Evolutionary conservation across 2,329 filamentous ascomycete species (phyloP).

Genomic region (Pseudogymnoascus pannorum): DNA sequence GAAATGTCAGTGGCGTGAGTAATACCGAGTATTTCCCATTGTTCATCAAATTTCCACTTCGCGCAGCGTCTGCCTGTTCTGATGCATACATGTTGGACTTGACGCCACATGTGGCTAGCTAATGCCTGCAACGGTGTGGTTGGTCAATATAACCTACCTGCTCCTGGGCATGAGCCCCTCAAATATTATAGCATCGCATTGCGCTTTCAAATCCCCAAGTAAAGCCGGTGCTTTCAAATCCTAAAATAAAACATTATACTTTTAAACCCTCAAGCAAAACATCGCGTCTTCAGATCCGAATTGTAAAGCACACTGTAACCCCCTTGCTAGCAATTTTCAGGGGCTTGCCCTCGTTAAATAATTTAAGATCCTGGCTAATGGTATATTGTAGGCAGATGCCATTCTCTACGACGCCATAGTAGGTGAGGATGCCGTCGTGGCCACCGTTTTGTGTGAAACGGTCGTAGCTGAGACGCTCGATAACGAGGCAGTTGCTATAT

Average conservation of each 20-base stretch:
- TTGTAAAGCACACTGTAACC: no score
- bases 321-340: no score
- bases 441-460: neutral
- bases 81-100: neutral
- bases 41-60: neutral
- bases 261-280: neutral
- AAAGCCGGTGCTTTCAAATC: no score
- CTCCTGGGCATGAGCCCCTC: no score
- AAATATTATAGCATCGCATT: no score
- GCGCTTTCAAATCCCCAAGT: no score
- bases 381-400: no score
- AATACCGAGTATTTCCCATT: neutral
- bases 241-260: no score
- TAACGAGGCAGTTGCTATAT: neutral
- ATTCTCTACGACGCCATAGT: neutral
- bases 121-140: no score
- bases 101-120: no score
- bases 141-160: no score
- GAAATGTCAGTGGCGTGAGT: neutral
- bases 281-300: no score
- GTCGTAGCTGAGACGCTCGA: neutral
- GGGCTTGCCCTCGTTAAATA: neutral
- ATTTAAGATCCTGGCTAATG: neutral
- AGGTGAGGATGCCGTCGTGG: neutral
- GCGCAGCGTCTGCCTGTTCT: neutral